phyloP scores from a whole-genome alignment of 257 asterid species.

The Rubia yunnanensis region DNA sequence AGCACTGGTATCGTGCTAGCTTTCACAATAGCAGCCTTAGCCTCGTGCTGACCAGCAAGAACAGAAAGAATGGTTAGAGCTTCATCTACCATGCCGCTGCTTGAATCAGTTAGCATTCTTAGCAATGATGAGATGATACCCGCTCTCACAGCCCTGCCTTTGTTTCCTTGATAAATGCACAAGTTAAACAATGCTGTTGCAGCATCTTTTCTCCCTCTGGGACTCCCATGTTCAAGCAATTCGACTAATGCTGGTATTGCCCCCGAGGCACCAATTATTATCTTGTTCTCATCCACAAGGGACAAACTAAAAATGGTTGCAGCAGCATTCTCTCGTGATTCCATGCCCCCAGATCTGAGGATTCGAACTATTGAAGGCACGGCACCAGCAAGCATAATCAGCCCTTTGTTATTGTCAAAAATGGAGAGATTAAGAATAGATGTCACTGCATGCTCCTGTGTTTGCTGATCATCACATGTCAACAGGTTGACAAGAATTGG shows the following conservation, averaged over 20 bases:
- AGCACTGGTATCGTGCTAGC: constrained; percentile 71
- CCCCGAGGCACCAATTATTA: constrained; percentile 88
- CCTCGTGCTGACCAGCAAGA: constrained; percentile 77
- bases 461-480: constrained; percentile 52
- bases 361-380: constrained; percentile 82
- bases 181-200: constrained; percentile 84
- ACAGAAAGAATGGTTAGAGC: constrained; percentile 81
- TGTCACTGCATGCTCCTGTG: constrained; percentile 86
- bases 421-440: constrained; percentile 79
- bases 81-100: constrained; percentile 71
- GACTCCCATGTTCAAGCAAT: constrained; percentile 56
- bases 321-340: constrained; percentile 86
- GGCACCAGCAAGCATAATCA: constrained; percentile 85
- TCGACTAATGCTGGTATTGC: constrained; percentile 83
- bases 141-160: constrained; percentile 81
- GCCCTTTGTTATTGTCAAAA: constrained; percentile 62
- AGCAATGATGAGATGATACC: constrained; percentile 61
- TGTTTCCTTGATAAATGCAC: constrained; percentile 86
- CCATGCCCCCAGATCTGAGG: constrained; percentile 84
- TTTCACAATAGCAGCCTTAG: constrained; percentile 58
- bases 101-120: constrained; percentile 68
- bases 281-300: constrained; percentile 77
- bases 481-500: constrained; percentile 61
- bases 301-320: constrained; percentile 88
- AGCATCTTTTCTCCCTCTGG: constrained; percentile 89